Conservation (phyloP, 2,329 filamentous ascomycete genomes). For the Aureobasidium sp. region DNA sequence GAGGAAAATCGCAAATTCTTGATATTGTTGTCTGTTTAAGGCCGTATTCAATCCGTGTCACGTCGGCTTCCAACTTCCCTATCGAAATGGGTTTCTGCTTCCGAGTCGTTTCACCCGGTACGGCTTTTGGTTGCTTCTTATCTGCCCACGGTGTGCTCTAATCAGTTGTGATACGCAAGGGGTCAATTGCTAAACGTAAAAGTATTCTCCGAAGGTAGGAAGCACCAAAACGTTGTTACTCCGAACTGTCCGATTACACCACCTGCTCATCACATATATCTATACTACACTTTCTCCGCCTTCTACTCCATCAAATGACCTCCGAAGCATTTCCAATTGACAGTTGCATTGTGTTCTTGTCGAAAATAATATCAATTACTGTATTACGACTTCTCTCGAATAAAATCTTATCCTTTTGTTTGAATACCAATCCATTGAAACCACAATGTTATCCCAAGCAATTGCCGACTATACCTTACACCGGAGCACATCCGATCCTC, state of each 20-base stretch:
- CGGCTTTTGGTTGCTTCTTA: not conserved
- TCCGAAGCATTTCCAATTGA: too few relatives aligned
- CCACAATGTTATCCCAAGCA: not conserved
- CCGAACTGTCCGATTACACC: not conserved
- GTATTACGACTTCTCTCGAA: not conserved
- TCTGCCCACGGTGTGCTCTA: not conserved
- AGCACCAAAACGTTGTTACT: not conserved
- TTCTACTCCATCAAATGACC: not conserved
- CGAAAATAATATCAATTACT: not conserved
- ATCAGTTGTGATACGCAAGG: not conserved
- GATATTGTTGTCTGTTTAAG: not conserved
- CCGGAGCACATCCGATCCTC: not conserved
- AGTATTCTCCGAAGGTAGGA: constrained; percentile 7
- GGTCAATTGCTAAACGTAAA: not conserved
- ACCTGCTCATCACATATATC: not conserved
- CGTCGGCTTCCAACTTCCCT: not conserved
- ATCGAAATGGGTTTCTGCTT: not conserved
- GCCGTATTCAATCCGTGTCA: not conserved
- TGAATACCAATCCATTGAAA: not conserved
- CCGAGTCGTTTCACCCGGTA: not conserved
- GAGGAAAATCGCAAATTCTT: not conserved
- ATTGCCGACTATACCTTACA: not conserved
- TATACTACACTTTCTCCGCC: not conserved
- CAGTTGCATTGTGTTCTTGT: too few relatives aligned
- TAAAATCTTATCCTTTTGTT: not conserved